Evolutionary conservation across 495 filamentous ascomycete genomes (phyloP).

Genomic region (Penicillium pancosmium): DNA sequence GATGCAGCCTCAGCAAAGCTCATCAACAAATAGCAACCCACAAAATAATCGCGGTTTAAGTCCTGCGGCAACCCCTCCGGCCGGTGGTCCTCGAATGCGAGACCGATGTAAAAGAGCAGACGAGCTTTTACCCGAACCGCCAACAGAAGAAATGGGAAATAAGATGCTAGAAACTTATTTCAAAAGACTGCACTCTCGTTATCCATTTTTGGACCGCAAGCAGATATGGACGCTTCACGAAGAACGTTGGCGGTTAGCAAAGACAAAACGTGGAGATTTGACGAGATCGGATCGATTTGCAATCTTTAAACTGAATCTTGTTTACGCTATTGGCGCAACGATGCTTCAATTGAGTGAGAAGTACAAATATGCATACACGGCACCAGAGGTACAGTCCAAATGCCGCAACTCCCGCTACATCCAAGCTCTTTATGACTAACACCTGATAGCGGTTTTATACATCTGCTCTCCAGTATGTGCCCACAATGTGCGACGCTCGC

Average conservation of each 20-base stretch:
- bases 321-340: constrained; percentile 56
- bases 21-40: background rate
- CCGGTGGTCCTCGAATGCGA: constrained; percentile 13
- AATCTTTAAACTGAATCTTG: constrained; percentile 55
- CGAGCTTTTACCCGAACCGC: constrained; percentile 50
- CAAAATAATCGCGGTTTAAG: constrained; percentile 2
- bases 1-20: constrained; percentile 30
- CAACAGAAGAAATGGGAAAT: constrained; percentile 50
- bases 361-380: constrained; percentile 46
- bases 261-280: constrained; percentile 43
- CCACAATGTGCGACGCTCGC: constrained; percentile 52
- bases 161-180: constrained; percentile 52
- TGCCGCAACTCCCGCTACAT: background rate
- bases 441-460: constrained; percentile 46
- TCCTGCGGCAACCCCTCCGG: constrained; percentile 12
- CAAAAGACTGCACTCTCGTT: constrained; percentile 47
- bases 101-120: constrained; percentile 36
- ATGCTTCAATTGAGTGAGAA: constrained; percentile 47
- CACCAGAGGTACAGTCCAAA: constrained; percentile 40
- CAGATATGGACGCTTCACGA: constrained; percentile 49
- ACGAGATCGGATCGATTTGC: constrained; percentile 46
- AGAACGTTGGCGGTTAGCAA: constrained; percentile 45
- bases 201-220: constrained; percentile 53
- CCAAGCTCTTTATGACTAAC: background rate
- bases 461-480: constrained; percentile 51